A percentile compares a stretch with the other conserved stretches of the same genome.
Evolutionary conservation across 2,329 filamentous ascomycete species (phyloP).

Genomic region (Drechslera avenae): DNA sequence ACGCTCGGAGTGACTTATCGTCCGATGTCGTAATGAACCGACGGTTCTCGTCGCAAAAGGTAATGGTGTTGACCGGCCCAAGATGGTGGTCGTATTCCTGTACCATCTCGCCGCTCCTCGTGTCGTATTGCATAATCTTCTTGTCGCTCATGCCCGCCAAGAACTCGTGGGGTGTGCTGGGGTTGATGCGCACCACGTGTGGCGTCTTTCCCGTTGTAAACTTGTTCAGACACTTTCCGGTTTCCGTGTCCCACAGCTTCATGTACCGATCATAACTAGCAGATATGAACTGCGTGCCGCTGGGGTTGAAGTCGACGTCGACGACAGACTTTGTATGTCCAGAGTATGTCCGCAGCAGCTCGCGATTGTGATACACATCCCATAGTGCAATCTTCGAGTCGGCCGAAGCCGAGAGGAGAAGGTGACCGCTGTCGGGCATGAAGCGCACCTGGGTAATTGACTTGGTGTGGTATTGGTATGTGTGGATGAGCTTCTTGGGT

Average conservation of each 20-base stretch:
- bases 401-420: constrained; percentile 86
- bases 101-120: constrained; percentile 77
- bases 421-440: constrained; percentile 84
- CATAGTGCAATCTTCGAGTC: constrained; percentile 92
- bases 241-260: constrained; percentile 98
- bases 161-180: constrained; percentile 84
- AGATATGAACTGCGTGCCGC: constrained; percentile 84
- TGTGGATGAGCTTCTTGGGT: constrained; percentile 90
- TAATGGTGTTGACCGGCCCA: constrained; percentile 96
- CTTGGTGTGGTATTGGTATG: constrained; percentile 84
- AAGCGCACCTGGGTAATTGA: constrained; percentile 88
- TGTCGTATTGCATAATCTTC: constrained; percentile 98
- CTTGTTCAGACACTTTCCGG: constrained; percentile 81
- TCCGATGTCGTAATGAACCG: constrained; percentile 98
- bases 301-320: constrained; percentile 83
- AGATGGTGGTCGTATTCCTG: constrained; percentile 99
- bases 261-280: constrained; percentile 94
- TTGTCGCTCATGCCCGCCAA: constrained; percentile 97
- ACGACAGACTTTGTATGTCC: constrained; percentile 91
- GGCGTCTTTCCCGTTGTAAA: constrained; percentile 95
- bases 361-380: constrained; percentile 89
- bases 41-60: constrained; percentile 90
- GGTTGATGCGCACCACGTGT: constrained; percentile 93
- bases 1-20: constrained; percentile 92
- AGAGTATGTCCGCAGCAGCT: constrained; percentile 86